phyloP scores from a whole-genome alignment of 345 rosid species.

The Triadica sebifera region DNA sequence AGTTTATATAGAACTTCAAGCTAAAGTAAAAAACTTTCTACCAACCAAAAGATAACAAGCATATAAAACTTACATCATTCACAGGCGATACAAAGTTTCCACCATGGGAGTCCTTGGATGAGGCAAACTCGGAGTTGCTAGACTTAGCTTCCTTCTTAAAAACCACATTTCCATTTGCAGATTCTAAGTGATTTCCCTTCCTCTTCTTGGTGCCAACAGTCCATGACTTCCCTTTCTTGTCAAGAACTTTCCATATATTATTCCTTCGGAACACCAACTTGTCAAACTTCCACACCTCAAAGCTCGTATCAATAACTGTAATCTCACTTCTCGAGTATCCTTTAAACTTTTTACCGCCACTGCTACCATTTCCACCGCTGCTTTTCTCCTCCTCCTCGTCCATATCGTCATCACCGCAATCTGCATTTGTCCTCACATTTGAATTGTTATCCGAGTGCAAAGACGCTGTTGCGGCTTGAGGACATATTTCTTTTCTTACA shows the following conservation, averaged over 20 bases:
- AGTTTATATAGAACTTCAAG: neutral
- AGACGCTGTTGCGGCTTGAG: constrained; percentile 32
- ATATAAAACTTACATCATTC: constrained; percentile 31
- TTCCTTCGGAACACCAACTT: constrained; percentile 71
- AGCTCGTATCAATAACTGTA: constrained; percentile 90
- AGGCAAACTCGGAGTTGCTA: constrained; percentile 19
- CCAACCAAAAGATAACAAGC: neutral
- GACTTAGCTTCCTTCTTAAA: constrained; percentile 53
- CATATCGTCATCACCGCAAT: constrained; percentile 20
- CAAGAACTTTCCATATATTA: constrained; percentile 82
- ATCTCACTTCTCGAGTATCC: constrained; percentile 93
- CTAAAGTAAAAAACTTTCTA: neutral
- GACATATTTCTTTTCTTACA: constrained; percentile 26
- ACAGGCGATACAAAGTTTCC: constrained; percentile 13
- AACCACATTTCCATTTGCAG: constrained; percentile 29
- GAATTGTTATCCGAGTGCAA: constrained; percentile 32
- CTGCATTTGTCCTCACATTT: constrained; percentile 23
- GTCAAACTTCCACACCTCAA: constrained; percentile 74
- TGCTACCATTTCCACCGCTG: constrained; percentile 10
- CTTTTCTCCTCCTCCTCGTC: constrained; percentile 37
- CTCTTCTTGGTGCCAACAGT: constrained; percentile 54
- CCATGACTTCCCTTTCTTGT: constrained; percentile 68
- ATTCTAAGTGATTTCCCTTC: constrained; percentile 41
- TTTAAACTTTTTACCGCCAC: constrained; percentile 46
- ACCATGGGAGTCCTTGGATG: constrained; percentile 17